These are phyloP conservation scores for Geotrichum reessii DNA, from an alignment of 1,139 yeast genomes.

Conservation along the genomic window DNA sequence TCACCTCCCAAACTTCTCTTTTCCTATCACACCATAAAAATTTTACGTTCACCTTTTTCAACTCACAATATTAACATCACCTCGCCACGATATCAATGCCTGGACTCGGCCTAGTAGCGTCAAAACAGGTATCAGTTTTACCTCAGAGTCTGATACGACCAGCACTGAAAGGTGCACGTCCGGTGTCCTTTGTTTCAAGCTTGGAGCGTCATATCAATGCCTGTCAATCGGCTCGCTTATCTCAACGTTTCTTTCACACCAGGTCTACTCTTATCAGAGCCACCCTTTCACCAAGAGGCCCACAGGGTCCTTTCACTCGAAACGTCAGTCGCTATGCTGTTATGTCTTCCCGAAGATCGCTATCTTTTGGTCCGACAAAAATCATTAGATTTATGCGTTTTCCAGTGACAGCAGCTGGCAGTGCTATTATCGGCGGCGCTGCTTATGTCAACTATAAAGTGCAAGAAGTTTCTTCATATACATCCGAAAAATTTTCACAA, in stretches of 20 bases:
- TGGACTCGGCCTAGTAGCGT: slow-evolving; percentile 3
- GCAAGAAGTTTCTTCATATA: slow-evolving; percentile 72
- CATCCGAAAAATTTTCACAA: slow-evolving; percentile 59
- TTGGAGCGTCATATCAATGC: neutral
- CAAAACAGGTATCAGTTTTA: neutral
- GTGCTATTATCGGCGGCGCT: slow-evolving; percentile 91
- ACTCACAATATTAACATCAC: neutral
- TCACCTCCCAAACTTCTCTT: neutral
- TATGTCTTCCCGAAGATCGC: neutral
- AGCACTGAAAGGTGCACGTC: neutral
- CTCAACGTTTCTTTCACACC: neutral
- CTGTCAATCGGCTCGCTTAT: neutral
- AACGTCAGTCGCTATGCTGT: neutral
- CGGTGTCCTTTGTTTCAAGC: neutral
- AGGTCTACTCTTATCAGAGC: slow-evolving; percentile 1
- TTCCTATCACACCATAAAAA: slow-evolving; percentile 1
- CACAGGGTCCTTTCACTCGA: neutral
- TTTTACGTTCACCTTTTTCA: neutral
- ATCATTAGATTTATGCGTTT: slow-evolving; percentile 6
- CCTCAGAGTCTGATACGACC: slow-evolving; percentile 1
- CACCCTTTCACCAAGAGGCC: neutral
- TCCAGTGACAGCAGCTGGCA: slow-evolving; percentile 62
- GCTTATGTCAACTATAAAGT: slow-evolving; percentile 87
- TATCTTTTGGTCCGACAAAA: slow-evolving; percentile 10
- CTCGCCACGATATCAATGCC: neutral